These are phyloP conservation scores for Eleusine coracana DNA, from an alignment of 176 grass and related monocot species.

Conservation along the genomic window DNA sequence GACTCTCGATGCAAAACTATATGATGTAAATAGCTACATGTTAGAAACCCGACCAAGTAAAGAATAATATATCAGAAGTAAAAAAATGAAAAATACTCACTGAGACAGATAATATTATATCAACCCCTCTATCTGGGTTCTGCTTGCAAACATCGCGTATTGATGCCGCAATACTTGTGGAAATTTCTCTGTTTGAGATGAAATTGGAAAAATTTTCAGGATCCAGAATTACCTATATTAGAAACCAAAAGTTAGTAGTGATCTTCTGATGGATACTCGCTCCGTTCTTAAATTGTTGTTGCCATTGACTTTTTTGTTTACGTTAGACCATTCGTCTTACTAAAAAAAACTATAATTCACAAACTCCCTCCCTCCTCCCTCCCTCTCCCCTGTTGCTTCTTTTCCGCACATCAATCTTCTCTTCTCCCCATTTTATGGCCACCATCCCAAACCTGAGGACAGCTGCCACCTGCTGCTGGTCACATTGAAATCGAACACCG, in stretches of 20 bases:
- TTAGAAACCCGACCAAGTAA: slow-evolving; percentile 43
- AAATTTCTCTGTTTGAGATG: slow-evolving; percentile 65
- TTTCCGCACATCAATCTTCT: too few relatives aligned
- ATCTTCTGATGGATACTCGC: slow-evolving; percentile 27
- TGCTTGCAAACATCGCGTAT: slow-evolving; percentile 91
- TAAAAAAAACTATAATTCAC: too few relatives aligned
- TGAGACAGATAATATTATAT: slow-evolving; percentile 84
- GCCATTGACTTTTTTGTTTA: too few relatives aligned
- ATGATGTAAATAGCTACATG: slow-evolving; percentile 13
- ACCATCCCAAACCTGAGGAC: too few relatives aligned
- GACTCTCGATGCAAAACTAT: slow-evolving; percentile 88
- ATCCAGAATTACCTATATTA: slow-evolving; percentile 76
- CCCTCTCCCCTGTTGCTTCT: too few relatives aligned
- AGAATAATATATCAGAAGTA: not conserved
- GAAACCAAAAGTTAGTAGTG: slow-evolving; percentile 43
- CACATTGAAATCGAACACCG: too few relatives aligned
- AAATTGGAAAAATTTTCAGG: slow-evolving; percentile 65
- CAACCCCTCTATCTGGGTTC: slow-evolving; percentile 93
- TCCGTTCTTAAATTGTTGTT: too few relatives aligned
- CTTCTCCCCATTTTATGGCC: too few relatives aligned
- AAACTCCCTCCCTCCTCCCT: too few relatives aligned
- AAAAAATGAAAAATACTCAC: slow-evolving; percentile 52
- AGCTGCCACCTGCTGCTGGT: too few relatives aligned
- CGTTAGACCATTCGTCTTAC: too few relatives aligned
- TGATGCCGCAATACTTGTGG: slow-evolving; percentile 76